These are phyloP conservation scores for Fraxinus nigra DNA, from an alignment of 305 asterid genomes.

Conservation along the genomic window DNA sequence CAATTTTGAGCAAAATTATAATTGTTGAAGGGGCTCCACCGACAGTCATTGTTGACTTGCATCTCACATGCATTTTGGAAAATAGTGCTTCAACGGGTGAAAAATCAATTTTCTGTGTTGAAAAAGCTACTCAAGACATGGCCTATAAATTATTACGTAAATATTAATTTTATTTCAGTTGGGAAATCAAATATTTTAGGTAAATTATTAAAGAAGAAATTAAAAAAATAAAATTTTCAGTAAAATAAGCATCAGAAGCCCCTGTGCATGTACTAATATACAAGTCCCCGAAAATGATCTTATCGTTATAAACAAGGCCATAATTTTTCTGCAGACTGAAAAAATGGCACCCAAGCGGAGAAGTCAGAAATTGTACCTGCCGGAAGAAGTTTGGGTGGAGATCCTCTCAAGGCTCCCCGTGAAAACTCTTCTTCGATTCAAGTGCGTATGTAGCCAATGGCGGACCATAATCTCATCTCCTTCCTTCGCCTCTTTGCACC, in stretches of 20 bases:
- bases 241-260: background rate
- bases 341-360: background rate
- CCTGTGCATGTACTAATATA: background rate
- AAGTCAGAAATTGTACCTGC: background rate
- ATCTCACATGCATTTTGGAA: too few relatives aligned
- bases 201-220: too few relatives aligned
- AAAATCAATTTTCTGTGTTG: too few relatives aligned
- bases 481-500: constrained; percentile 4
- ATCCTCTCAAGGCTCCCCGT: constrained; percentile 2
- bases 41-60: too few relatives aligned
- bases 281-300: background rate
- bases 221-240: too few relatives aligned
- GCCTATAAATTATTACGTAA: too few relatives aligned
- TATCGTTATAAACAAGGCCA: background rate
- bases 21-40: too few relatives aligned
- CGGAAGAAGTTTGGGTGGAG: background rate
- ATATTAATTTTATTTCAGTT: too few relatives aligned
- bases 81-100: too few relatives aligned
- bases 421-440: background rate
- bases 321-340: background rate
- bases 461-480: background rate
- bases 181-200: background rate
- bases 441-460: constrained; percentile 1
- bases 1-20: too few relatives aligned
- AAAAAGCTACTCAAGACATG: too few relatives aligned